Evolutionary conservation across 176 grass and related monocot genomes (phyloP), one percentile per base, ranked within the genome.

Genomic region (Zoysia japonica): DNA sequence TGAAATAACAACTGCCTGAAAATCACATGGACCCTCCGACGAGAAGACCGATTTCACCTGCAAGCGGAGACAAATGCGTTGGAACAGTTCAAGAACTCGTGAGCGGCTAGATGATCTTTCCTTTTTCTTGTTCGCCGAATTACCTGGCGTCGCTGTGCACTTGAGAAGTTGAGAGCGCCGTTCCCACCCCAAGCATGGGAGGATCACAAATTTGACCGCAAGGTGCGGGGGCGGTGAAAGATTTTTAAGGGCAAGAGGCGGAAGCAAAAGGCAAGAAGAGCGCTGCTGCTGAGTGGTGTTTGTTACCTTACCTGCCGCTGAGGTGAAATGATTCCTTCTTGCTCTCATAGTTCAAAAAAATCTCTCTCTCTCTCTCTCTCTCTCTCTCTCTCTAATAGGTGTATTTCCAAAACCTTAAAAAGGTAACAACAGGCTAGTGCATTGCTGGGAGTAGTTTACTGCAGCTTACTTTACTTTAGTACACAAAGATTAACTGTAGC

Each of bases 241-340:
- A 84, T 78, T 86, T 80, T 80, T 61, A 86, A 77, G 86, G 79
- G 40, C 57, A 74, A 37, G 69, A 80, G 76, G 65, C 59, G 83
- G 78, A 72, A 89, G 81, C 78, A 82, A 67, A 84, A 70, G 67
- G 80, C 72, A 63, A 71, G 64, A 56, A 77, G 71, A 65, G n/a
- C 10, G 15, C n/a, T 48, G 66, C 66, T n/a, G 76, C 13, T 70
- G 64, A 72, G 54, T 70, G 85, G 67, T 70, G 76, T 80, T 78
- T 83, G 88, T 90, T 86, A 90, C 28, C 28, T 28, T 28, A 28
- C 88, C 84, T 69, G 91, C 65, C 67, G 71, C 66, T 71, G 88
- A 81, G 80, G 88, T 85, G 83, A 88, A 93, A 88, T 71, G 67
- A 82, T 86, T 88, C 76, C 74, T 83, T 86, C 86, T 80, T 80